A percentile compares a stretch with the other conserved stretches of the same genome.
Conservation (phyloP, 225 moss, liverwort and hornwort genomes). For the Antitrichia curtipendula region DNA sequence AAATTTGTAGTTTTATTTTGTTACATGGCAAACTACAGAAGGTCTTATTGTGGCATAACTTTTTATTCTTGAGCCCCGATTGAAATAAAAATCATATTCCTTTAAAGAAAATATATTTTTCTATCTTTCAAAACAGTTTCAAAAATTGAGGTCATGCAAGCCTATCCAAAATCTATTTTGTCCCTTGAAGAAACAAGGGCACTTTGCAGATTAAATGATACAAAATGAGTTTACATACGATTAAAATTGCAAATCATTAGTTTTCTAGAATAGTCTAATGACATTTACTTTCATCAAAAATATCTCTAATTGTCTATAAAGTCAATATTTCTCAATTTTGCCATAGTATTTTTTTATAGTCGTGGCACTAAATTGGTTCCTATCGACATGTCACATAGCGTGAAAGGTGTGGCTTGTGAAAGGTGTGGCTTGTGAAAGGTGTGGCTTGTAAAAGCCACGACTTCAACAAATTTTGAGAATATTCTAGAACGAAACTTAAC, state of each 20-base stretch:
- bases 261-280: not conserved
- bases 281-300: not conserved
- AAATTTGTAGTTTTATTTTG: not conserved
- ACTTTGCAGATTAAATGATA: fast-evolving
- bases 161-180: not conserved
- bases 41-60: no score
- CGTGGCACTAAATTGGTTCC: not conserved
- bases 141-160: not conserved
- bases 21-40: not conserved
- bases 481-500: not conserved
- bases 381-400: not conserved
- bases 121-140: not conserved
- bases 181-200: fast-evolving
- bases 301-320: no score
- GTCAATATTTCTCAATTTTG: not conserved
- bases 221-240: no score
- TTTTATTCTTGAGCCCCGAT: fast-evolving
- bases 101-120: not conserved
- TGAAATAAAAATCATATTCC: no score
- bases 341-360: not conserved
- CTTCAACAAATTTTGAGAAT: not conserved
- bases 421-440: not conserved
- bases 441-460: not conserved
- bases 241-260: not conserved
- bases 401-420: not conserved